phyloP scores from a whole-genome alignment of 225 moss, liverwort and hornwort genomes.

The Takakia lepidozioides region DNA sequence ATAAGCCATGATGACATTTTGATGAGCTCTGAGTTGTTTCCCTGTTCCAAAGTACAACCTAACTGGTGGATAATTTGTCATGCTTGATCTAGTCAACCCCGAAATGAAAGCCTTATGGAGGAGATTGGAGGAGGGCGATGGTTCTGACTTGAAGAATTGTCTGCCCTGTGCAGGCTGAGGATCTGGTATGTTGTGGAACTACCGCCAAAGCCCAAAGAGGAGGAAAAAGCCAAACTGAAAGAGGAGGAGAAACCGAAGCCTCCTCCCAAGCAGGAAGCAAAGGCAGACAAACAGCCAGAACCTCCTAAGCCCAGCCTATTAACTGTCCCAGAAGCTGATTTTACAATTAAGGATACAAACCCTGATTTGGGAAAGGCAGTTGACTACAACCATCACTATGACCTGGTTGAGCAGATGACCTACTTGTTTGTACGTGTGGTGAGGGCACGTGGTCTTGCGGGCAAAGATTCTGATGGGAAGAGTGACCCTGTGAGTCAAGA shows the following conservation, averaged over 20 bases:
- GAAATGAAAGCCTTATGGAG: too few species aligned
- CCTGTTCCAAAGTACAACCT: too few species aligned
- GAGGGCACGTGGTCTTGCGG: conserved; percentile 60
- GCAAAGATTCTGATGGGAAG: conserved; percentile 55
- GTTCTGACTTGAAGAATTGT: too few species aligned
- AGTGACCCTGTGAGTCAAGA: conserved; percentile 68
- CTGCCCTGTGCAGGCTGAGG: conserved; percentile 17
- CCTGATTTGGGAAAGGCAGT: conserved; percentile 69
- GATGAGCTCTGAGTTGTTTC: too few species aligned
- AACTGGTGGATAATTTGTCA: too few species aligned
- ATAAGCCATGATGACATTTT: too few species aligned
- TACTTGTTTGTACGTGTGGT: conserved; percentile 74
- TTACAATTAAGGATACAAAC: conserved; percentile 66
- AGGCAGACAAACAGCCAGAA: conserved; percentile 20
- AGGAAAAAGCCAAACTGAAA: conserved; percentile 11
- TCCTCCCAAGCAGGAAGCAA: not conserved
- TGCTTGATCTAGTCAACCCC: too few species aligned
- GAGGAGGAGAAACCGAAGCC: not conserved
- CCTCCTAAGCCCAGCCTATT: conserved; percentile 24
- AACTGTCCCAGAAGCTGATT: conserved; percentile 59
- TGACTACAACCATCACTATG: conserved; percentile 75
- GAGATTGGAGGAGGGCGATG: too few species aligned
- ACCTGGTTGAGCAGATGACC: conserved; percentile 83
- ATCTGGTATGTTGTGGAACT: conserved; percentile 31
- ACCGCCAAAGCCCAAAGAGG: conserved; percentile 10